phyloP scores from a whole-genome alignment of 306 rosid species.

The Morella rubra region DNA sequence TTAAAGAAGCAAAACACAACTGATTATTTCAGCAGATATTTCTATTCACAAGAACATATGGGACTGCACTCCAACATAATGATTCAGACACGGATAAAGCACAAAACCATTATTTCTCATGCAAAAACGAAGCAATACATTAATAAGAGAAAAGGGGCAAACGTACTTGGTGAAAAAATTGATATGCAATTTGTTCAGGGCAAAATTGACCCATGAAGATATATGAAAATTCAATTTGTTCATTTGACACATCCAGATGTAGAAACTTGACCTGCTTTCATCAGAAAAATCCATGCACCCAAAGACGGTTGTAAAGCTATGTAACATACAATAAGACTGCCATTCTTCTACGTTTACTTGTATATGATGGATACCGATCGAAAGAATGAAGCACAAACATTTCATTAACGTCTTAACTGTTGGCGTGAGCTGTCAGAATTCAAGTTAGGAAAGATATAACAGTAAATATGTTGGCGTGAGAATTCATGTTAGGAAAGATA shows the following conservation, averaged over 20 bases:
- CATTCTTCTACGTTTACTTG: neutral
- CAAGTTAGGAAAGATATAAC: too few species aligned
- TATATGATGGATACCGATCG: neutral
- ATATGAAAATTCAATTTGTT: neutral
- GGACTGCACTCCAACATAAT: neutral
- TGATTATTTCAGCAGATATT: neutral
- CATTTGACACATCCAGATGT: neutral
- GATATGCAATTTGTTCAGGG: too few species aligned
- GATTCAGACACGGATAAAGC: too few species aligned
- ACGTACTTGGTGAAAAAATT: neutral
- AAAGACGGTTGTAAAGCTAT: too few species aligned
- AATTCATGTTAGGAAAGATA: too few species aligned
- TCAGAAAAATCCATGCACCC: neutral
- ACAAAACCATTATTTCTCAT: neutral
- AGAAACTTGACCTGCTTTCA: too few species aligned
- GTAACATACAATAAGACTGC: neutral
- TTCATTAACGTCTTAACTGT: neutral
- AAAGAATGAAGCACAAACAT: neutral
- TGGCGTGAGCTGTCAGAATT: too few species aligned
- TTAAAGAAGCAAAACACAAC: neutral
- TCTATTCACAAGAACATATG: neutral
- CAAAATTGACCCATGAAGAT: neutral
- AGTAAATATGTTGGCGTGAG: too few species aligned
- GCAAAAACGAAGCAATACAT: neutral
- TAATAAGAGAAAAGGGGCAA: neutral